Evolutionary conservation across 73 alveolate species (phyloP).

Genomic region (Paramecium tetraurelia): DNA sequence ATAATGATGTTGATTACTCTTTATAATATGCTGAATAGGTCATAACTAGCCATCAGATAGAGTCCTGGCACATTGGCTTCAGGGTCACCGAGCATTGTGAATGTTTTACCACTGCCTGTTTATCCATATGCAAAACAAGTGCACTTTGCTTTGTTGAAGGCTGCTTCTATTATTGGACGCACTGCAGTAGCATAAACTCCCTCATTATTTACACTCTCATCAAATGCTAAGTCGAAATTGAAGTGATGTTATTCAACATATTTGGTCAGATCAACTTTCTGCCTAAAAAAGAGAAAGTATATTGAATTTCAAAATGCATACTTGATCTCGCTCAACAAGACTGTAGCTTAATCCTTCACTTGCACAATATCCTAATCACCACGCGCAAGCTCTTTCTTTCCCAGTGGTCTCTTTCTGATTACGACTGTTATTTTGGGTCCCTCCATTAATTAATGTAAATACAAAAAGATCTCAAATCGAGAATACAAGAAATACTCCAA

Average conservation of each 20-base stretch:
- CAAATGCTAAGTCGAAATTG: constrained; percentile 84
- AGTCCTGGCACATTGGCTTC: constrained; percentile 93
- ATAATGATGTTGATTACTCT: constrained; percentile 58
- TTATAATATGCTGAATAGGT: constrained; percentile 82
- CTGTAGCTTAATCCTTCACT: constrained; percentile 72
- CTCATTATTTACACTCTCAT: constrained; percentile 68
- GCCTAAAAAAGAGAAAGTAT: background rate
- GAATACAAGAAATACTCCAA: constrained; percentile 70
- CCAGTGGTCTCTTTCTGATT: constrained; percentile 99
- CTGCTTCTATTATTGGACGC: constrained; percentile 81
- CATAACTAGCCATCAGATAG: constrained; percentile 97
- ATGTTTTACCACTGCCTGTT: constrained; percentile 98
- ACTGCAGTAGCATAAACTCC: constrained; percentile 68
- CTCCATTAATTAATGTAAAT: constrained; percentile 34
- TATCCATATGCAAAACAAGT: constrained; percentile 97
- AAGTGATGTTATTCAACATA: constrained; percentile 87
- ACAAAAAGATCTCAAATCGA: constrained; percentile 68
- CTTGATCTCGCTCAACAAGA: constrained; percentile 97
- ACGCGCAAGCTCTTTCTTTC: constrained; percentile 88
- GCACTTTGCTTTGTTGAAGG: constrained; percentile 84
- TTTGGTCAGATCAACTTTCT: constrained; percentile 45
- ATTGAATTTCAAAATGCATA: constrained; percentile 48
- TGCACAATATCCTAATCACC: constrained; percentile 92
- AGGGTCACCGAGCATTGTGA: constrained; percentile 96
- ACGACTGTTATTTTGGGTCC: constrained; percentile 97